Evolutionary conservation across 2,329 filamentous ascomycete genomes (phyloP).

Genomic region (Phialophora macrospora): DNA sequence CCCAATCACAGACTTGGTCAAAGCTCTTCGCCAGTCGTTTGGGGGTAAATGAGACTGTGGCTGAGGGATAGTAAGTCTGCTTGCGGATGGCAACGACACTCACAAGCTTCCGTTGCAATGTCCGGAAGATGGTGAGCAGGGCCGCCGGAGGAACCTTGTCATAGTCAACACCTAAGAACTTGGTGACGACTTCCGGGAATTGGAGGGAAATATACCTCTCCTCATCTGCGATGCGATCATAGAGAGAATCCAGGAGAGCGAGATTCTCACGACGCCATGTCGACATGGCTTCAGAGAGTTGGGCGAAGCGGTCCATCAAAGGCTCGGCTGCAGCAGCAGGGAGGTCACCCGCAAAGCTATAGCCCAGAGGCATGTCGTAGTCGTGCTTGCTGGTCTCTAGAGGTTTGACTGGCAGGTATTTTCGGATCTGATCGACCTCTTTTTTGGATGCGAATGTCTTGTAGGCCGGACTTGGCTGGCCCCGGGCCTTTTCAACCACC

Average conservation of each 20-base stretch:
- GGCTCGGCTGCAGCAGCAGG: slow-evolving; percentile 47
- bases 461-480: slow-evolving; percentile 17
- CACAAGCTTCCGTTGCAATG: slow-evolving; percentile 16
- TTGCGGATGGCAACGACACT: slow-evolving; percentile 14
- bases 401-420: slow-evolving; percentile 32
- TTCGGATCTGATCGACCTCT: slow-evolving; percentile 32
- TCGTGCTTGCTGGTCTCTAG: slow-evolving; percentile 31
- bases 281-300: slow-evolving; percentile 44
- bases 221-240: slow-evolving; percentile 48
- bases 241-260: slow-evolving; percentile 45
- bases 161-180: slow-evolving; percentile 43
- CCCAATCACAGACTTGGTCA: slow-evolving; percentile 60
- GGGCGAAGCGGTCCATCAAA: slow-evolving; percentile 45
- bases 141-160: slow-evolving; percentile 44
- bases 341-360: slow-evolving; percentile 44
- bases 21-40: slow-evolving; percentile 56
- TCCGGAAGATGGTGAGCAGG: slow-evolving; percentile 23
- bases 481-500: slow-evolving; percentile 20
- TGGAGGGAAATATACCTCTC: slow-evolving; percentile 44
- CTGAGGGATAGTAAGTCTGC: slow-evolving; percentile 1
- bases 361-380: slow-evolving; percentile 41
- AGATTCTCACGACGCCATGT: slow-evolving; percentile 46
- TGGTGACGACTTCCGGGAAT: slow-evolving; percentile 47
- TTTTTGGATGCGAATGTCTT: slow-evolving; percentile 30
- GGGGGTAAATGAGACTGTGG: slow-evolving; percentile 50